Evolutionary conservation across 805 yeast species (phyloP), one percentile per base, ranked within the genome.

Genomic region (Priceomyces carsonii): DNA sequence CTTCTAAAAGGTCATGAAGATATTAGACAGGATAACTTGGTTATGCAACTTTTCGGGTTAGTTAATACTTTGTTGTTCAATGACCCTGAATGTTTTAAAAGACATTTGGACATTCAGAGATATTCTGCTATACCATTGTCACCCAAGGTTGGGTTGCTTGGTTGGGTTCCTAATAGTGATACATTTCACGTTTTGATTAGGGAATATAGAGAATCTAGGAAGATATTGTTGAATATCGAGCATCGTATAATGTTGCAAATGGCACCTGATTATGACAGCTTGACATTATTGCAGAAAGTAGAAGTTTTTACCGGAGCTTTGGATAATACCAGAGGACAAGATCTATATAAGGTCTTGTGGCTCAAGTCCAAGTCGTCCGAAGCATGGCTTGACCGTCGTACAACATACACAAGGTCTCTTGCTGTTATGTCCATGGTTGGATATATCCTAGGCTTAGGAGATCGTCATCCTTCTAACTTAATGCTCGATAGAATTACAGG

Each of bases 371-470:
- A 93, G 46, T 87, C 96, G 0, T 88, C 97, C 0, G 99, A 93
- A 60, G 89, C 96, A 0, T 93, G 99, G 99, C 70, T 93, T 25
- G 98, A 93, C 55, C 79, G 99, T 50, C 80, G 99, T 57, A 91
- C 97, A 0, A 90, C 95, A 1, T 93, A 93, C 55, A 91, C 98
- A 0, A 73, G 99, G 38, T 93, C 98, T 0, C 69, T 93, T 45
- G 99, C 99, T 0, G 96, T 88, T 4, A 95, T 93, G 98, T 91
- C 98, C 0, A 93, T 93, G 96, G 96, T 85, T 27, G 99, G 99
- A 1, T 93, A 93, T 58, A 91, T 93, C 35, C 70, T 93, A 16
- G 99, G 99, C 9, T 71, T 93, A 14, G 99, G 99, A 42, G 99
- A 93, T 59, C 79, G 99, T 43, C 99, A 93, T 61, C 99, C 99